Conservation (phyloP, 768 basidiomycete genomes). For the Lepiota venenata region DNA sequence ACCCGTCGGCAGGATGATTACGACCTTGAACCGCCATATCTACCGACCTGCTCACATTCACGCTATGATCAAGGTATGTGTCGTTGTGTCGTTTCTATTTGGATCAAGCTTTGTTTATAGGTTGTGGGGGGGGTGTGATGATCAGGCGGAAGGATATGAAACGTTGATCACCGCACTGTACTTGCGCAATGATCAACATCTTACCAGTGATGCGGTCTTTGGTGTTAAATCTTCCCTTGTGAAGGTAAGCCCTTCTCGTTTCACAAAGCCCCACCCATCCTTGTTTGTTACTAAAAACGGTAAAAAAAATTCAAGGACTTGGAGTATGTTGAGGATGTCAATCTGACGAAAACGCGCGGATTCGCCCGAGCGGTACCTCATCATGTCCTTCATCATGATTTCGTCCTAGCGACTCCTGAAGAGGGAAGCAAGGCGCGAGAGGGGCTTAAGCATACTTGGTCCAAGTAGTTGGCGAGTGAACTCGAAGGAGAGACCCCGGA, state of each 20-base stretch:
- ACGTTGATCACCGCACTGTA: constrained; percentile 74
- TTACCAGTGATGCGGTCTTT: constrained; percentile 75
- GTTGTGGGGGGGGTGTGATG: too few relatives aligned
- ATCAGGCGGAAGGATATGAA: constrained; percentile 65
- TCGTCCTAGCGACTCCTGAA: constrained; percentile 38
- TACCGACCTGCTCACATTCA: constrained; percentile 82
- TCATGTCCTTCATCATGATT: constrained; percentile 35
- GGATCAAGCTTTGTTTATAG: background rate
- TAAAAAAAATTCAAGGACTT: too few relatives aligned
- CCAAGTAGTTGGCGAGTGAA: background rate
- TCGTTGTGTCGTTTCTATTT: too few relatives aligned
- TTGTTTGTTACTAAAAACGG: too few relatives aligned
- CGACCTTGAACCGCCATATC: constrained; percentile 59
- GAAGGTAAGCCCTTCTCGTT: constrained; percentile 51
- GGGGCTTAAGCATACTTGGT: constrained; percentile 1
- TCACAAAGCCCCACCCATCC: background rate
- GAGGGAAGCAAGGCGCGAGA: constrained; percentile 33
- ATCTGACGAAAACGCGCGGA: constrained; percentile 52
- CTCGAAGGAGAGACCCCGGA: background rate
- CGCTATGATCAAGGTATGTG: constrained; percentile 55
- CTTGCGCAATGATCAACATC: constrained; percentile 62
- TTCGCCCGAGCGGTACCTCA: constrained; percentile 39
- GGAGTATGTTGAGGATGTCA: constrained; percentile 49
- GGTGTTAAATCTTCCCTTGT: constrained; percentile 79
- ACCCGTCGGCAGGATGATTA: constrained; percentile 64